Evolutionary conservation across 495 filamentous ascomycete species (phyloP).

Genomic region (Penicillium antarcticum): DNA sequence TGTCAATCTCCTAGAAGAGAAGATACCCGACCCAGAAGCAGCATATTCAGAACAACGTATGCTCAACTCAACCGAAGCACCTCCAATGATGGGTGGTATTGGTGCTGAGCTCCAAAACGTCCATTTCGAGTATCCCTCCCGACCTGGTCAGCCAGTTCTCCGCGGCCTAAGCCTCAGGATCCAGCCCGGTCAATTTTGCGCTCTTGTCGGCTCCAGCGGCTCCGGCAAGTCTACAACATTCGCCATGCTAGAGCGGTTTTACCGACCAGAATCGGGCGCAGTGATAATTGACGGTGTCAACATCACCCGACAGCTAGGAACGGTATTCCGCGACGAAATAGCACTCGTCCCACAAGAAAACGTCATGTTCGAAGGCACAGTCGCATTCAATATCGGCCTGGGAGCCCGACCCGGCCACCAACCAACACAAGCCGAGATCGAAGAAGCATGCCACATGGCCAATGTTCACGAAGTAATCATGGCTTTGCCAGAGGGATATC

Average conservation of each 20-base stretch:
- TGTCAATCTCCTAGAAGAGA: slow-evolving; percentile 18
- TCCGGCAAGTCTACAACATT: slow-evolving; percentile 61
- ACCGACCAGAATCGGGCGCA: slow-evolving; percentile 39
- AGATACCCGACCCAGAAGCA: slow-evolving; percentile 22
- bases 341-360: slow-evolving; percentile 54
- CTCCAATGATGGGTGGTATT: slow-evolving; percentile 15
- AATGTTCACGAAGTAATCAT: slow-evolving; percentile 58
- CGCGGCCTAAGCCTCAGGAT: slow-evolving; percentile 51
- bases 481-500: slow-evolving; percentile 56
- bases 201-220: slow-evolving; percentile 57
- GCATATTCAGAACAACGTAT: neutral
- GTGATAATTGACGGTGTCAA: slow-evolving; percentile 38
- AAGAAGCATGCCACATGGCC: slow-evolving; percentile 52
- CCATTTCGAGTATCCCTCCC: slow-evolving; percentile 57
- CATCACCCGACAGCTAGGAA: slow-evolving; percentile 33
- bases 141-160: slow-evolving; percentile 52
- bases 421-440: slow-evolving; percentile 48
- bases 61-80: neutral
- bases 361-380: slow-evolving; percentile 49
- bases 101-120: slow-evolving; percentile 51
- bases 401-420: slow-evolving; percentile 44
- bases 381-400: slow-evolving; percentile 51
- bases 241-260: slow-evolving; percentile 58
- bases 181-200: slow-evolving; percentile 54
- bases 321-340: slow-evolving; percentile 46